Base-by-base conservation (phyloP, 805 yeast genomes). In the Candida dajiaensis region DNA sequence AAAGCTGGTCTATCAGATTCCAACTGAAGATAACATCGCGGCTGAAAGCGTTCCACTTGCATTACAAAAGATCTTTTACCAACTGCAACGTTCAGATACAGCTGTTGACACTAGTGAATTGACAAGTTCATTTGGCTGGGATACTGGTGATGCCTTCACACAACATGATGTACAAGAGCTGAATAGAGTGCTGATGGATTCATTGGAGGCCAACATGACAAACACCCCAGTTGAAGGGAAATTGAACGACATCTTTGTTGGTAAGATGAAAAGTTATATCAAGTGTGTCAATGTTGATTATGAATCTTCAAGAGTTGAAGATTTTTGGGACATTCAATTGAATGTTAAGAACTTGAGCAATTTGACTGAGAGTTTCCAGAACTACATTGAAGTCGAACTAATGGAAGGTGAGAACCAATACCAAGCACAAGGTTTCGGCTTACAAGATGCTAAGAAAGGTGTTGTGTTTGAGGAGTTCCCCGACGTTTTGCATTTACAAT, bases 101-200 rank as follows among this genome's bases (percentile, higher is more conserved):
- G 86, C 97, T 0, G 79, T 92, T 5, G 92, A 87, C 49, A 94
- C 99, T 0, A 63, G 78, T 51, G 96, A 88, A 60, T 72, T 94
- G 44, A 94, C 99, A 0, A 78, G 80, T 49, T 83, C 97, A 0
- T 94, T 94, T 72, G 99, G 99, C 9, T 94, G 99, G 99, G 96
- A 89, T 62, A 77, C 87, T 10, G 83, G 84, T 6, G 99, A 94
- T 55, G 96, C 97, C 0, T 94, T 94, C 65, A 87, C 95, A 2
- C 99, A 94, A 67, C 98, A 94, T 66, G 99, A 94, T 63, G 97
- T 94, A 15, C 99, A 94, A 64, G 99, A 94, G 65, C 73, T 94
- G 62, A 89, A 90, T 63, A 81, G 99, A 56, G 89, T 94, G 35
- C 73, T 94, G 60, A 92, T 94, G 97, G 99, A 94, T 65, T 80